Evolutionary conservation across 208 protist species (phyloP), one percentile per base, ranked within the genome.

Genomic region (Borovskyia barvae): DNA sequence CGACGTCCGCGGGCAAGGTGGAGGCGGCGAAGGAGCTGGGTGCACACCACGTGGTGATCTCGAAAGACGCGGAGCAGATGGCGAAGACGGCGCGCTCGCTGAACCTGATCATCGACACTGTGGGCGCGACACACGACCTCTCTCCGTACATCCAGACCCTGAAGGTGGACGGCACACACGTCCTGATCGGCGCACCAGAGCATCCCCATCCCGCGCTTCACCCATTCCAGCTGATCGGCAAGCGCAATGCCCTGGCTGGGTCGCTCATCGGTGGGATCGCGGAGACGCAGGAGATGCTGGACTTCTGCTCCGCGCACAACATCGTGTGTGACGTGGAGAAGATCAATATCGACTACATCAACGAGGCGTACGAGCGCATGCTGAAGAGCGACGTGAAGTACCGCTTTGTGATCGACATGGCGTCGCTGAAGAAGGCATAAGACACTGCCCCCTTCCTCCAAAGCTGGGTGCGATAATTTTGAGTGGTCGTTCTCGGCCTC

Each of bases 201-300:
- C 20, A 78, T 2, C 66, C 54, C 11, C 48, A 85, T 50, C 68
- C 72, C 25, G 70, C 35, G 51, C 58, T 82, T n/a, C 55, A 48
- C 35, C 24, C 72, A 28, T 28, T 51, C 30, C 57, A 54, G 19
- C 65, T 88, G 36, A 61, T 77, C 35, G 5, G 17, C 5, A 43
- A 45, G 7, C 62, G 67, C 51, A 57, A 56, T 20, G 51, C 32
- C 30, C 24, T 93, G 24, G 58, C 54, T 8, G 81, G 68, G 20
- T 88, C 83, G n/a, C 9, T 56, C 29, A 87, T 94, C 56, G 81
- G 79, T 26, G 78, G 79, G n/a, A 82, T 90, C 36, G 35, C 47
- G 15, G 80, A 78, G 33, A 90, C 79, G 12, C 81, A 92, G 39
- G 89, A 92, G 50, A 90, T 95, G 73, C 64, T 95, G 11, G 77